phyloP scores from a whole-genome alignment of 768 basidiomycete species.

The Fistulinella prunicolor region DNA sequence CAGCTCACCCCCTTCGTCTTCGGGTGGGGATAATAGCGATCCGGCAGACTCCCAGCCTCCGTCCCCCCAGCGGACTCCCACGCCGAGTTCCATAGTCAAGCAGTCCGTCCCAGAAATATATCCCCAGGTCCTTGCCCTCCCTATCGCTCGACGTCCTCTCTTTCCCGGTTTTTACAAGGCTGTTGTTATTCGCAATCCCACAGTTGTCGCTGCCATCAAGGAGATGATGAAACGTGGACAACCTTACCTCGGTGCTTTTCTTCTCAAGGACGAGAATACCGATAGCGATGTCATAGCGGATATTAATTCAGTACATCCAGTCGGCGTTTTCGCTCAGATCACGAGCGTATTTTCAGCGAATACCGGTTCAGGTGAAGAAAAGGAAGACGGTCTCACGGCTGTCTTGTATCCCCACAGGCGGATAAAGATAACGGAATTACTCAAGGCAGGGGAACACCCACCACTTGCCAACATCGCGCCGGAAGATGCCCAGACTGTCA shows the following conservation, averaged over 20 bases:
- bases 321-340: slow-evolving; percentile 96
- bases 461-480: slow-evolving; percentile 35
- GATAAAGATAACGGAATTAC: slow-evolving; percentile 82
- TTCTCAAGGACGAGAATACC: slow-evolving; percentile 89
- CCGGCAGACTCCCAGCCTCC: slow-evolving; percentile 40
- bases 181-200: slow-evolving; percentile 87
- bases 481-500: slow-evolving; percentile 41
- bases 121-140: slow-evolving; percentile 91
- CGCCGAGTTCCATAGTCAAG: slow-evolving; percentile 65
- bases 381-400: slow-evolving; percentile 89
- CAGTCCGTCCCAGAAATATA: slow-evolving; percentile 88
- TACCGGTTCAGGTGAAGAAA: slow-evolving; percentile 52
- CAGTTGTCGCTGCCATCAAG: slow-evolving; percentile 90
- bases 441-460: slow-evolving; percentile 56
- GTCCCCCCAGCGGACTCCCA: slow-evolving; percentile 34
- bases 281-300: slow-evolving; percentile 93
- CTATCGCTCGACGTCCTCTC: slow-evolving; percentile 91
- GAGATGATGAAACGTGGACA: slow-evolving; percentile 97
- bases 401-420: slow-evolving; percentile 92
- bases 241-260: slow-evolving; percentile 94
- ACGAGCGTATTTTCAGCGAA: slow-evolving; percentile 83
- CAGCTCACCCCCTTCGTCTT: slow-evolving; percentile 36
- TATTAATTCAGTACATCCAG: slow-evolving; percentile 81
- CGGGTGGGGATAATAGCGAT: slow-evolving; percentile 39
- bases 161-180: slow-evolving; percentile 99